Evolutionary conservation across 1,284 basidiomycete genomes (phyloP), one percentile per base, ranked within the genome.

Genomic region (Neotropicomus parvogracilis): DNA sequence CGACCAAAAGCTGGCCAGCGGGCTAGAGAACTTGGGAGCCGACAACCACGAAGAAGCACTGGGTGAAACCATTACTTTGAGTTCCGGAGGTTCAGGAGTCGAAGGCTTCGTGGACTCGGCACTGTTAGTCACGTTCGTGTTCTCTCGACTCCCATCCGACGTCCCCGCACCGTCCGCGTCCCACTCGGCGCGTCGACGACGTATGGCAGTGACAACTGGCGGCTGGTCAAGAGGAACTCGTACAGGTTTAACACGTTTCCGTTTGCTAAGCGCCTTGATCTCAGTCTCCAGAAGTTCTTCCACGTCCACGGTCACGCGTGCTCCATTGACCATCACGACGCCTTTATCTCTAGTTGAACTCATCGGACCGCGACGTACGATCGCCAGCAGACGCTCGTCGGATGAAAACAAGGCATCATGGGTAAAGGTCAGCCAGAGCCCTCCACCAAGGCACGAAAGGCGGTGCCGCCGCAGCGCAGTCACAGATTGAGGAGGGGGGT

Each of bases 341-440:
- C 90, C 85, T 55, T 84, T 86, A 59, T 93, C 89, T 64, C 80
- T 84, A 43, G 76, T 77, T 9, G 76, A 67, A 39, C 65, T 66
- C 51, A 69, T 67, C 3, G 73, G 82, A 10, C 88, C 90, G n/a
- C 85, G 78, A 12, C 90, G 78, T 7, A 97, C 84, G 49, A 89
- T 81, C 2, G 80, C 79, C 36, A 83, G 71, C 6, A 95, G 74
- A 39, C 84, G 79, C 44, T 93, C 91, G 31, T 89, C 82, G 20
- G 83, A 83, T 3, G 91, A 79, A 47, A 84, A 79, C 14, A 85
- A 73, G 3, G 85, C 80, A 53, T 94, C 89, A 59, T 99, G 95
- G 21, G 87, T 90, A 57, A 99, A 77, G 0, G 92, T 95, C 19
- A 99, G 71, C 97, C 97, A 99, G n/a, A 97, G 71, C 0, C 95